Conservation (phyloP, 805 yeast genomes). For the Ogataea minuta region DNA sequence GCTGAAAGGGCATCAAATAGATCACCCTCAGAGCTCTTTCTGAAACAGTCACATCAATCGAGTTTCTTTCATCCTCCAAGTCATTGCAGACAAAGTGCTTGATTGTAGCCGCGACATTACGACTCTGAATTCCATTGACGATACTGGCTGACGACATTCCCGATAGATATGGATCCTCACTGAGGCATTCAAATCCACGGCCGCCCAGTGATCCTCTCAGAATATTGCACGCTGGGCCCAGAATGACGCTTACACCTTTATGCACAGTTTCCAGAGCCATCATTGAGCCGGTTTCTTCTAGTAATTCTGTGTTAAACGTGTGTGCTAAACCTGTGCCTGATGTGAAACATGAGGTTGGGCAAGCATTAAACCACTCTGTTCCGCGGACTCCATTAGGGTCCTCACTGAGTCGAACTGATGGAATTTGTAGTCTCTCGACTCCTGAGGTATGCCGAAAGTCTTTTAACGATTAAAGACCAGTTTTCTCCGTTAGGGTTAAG, state of each 20-base stretch:
- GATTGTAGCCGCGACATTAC: conserved; percentile 53
- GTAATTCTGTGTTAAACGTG: conserved; percentile 42
- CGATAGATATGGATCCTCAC: conserved; percentile 33
- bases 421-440: conserved; percentile 36
- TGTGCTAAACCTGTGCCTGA: conserved; percentile 48
- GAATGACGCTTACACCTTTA: conserved; percentile 42
- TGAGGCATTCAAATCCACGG: conserved; percentile 21
- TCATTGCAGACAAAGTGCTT: conserved; percentile 68
- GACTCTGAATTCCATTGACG: conserved; percentile 54
- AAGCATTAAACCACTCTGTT: conserved; percentile 40
- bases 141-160: conserved; percentile 49
- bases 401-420: conserved; percentile 39
- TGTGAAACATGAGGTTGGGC: conserved; percentile 46
- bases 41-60: conserved; percentile 49
- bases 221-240: conserved; percentile 41
- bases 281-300: conserved; percentile 39
- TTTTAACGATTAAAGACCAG: conserved; percentile 26
- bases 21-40: conserved; percentile 66
- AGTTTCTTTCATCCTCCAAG: conserved; percentile 53
- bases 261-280: conserved; percentile 46
- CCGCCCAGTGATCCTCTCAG: conserved; percentile 48
- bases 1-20: conserved; percentile 62
- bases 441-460: conserved; percentile 44
- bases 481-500: conserved; percentile 33
- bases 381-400: conserved; percentile 53